A percentile compares a stretch with the other conserved stretches of the same genome.
These are phyloP conservation scores for Rhododendron griersonianum DNA, from an alignment of 148 eudicot genomes.

Conservation along the genomic window DNA sequence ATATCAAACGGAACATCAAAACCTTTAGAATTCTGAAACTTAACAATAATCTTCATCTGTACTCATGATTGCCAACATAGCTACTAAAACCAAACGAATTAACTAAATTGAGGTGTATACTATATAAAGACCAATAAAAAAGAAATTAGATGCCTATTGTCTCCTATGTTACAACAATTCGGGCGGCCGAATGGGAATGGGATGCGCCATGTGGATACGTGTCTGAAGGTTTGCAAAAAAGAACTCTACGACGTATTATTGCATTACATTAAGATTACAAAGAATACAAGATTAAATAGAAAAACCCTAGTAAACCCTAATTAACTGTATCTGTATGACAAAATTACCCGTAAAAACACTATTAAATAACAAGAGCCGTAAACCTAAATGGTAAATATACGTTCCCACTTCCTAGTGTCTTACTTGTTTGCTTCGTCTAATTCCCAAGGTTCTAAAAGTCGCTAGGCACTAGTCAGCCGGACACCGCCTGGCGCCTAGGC, in stretches of 20 bases:
- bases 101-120: not conserved
- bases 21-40: not conserved
- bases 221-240: too few species aligned
- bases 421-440: not conserved
- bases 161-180: not conserved
- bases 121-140: not conserved
- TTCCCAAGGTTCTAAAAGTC: not conserved
- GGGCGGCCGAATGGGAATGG: not conserved
- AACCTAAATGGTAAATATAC: too few species aligned
- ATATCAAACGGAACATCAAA: not conserved
- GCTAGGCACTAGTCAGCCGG: too few species aligned
- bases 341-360: too few species aligned
- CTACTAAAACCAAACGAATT: not conserved
- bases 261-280: not conserved
- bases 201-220: not conserved
- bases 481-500: too few species aligned
- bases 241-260: too few species aligned
- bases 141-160: not conserved
- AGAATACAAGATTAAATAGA: not conserved
- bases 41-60: not conserved
- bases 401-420: not conserved
- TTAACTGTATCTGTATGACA: too few species aligned
- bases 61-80: not conserved
- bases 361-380: too few species aligned
- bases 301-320: not conserved